Evolutionary conservation across 441 rosid genomes (phyloP).

Genomic region (Erysimum cheiri): DNA sequence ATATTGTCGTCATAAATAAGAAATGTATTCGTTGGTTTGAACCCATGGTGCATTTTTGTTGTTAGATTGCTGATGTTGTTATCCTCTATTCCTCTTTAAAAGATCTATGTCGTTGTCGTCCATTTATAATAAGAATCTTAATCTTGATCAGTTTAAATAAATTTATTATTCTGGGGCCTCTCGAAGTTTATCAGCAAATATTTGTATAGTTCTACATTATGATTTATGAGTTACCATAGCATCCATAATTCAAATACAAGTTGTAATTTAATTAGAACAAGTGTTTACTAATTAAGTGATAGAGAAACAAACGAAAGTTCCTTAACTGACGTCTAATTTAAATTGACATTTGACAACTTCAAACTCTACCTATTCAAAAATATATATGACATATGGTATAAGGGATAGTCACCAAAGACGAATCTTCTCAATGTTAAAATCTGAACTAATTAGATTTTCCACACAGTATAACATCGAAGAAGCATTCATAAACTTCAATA

Average conservation of each 20-base stretch:
- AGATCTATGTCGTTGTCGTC: neutral
- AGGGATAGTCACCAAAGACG: constrained; percentile 10
- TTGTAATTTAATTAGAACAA: neutral
- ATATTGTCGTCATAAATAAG: neutral
- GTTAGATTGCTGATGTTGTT: constrained; percentile 6
- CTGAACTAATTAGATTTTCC: neutral
- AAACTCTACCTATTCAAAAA: neutral
- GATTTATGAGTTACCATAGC: neutral
- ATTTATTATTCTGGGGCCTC: neutral
- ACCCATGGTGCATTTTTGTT: neutral
- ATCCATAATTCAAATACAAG: neutral
- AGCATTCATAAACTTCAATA: constrained; percentile 5
- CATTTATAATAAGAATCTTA: neutral
- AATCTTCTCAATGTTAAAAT: neutral
- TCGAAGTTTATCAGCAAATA: neutral
- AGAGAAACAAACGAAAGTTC: neutral
- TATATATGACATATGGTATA: too few relatives aligned
- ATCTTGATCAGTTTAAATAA: neutral
- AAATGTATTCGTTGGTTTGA: neutral
- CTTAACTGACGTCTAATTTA: constrained; percentile 2
- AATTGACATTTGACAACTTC: constrained; percentile 4
- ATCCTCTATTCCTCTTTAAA: neutral
- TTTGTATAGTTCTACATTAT: neutral
- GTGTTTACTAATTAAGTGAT: neutral
- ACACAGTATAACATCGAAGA: constrained; percentile 10